A percentile compares a stretch with the other conserved stretches of the same genome.
phyloP scores from a whole-genome alignment of 495 filamentous ascomycete genomes.

The Hyaloscypha bicolor region DNA sequence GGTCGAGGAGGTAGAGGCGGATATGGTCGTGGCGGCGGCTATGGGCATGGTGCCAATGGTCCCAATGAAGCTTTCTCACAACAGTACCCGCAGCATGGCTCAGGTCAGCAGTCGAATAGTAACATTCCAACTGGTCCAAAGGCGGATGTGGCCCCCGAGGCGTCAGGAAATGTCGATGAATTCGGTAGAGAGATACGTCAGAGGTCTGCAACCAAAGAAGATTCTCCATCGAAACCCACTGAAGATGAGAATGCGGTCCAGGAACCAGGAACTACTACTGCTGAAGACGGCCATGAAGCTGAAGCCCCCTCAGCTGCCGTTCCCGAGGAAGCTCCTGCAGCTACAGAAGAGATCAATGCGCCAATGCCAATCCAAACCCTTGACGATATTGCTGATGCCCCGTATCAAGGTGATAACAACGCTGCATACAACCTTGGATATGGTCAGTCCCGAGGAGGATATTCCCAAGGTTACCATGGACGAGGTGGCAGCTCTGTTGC shows the following conservation, averaged over 20 bases:
- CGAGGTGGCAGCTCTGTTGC: slow-evolving; percentile 23
- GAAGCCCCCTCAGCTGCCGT: slow-evolving; percentile 11
- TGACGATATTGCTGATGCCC: slow-evolving; percentile 21
- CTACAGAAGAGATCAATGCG: slow-evolving; percentile 1
- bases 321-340: neutral
- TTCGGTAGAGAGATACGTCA: slow-evolving; percentile 52
- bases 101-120: slow-evolving; percentile 20
- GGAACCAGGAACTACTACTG: neutral
- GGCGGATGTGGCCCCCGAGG: slow-evolving; percentile 23
- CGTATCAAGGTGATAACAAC: slow-evolving; percentile 3
- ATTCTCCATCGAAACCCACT: slow-evolving; percentile 18
- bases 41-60: slow-evolving; percentile 37
- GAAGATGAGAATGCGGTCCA: slow-evolving; percentile 20
- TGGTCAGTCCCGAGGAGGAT: slow-evolving; percentile 16
- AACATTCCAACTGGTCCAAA: slow-evolving; percentile 32
- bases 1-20: slow-evolving; percentile 67
- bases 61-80: slow-evolving; percentile 32
- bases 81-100: slow-evolving; percentile 30
- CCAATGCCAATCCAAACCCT: slow-evolving; percentile 32
- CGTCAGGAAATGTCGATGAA: slow-evolving; percentile 49
- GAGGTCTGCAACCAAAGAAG: slow-evolving; percentile 28
- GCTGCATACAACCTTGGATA: slow-evolving; percentile 13
- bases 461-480: slow-evolving; percentile 19
- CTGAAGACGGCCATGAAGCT: slow-evolving; percentile 2
- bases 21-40: slow-evolving; percentile 37